phyloP scores from a whole-genome alignment of 2,329 filamentous ascomycete species.

The Phyllosticta ampelicida region DNA sequence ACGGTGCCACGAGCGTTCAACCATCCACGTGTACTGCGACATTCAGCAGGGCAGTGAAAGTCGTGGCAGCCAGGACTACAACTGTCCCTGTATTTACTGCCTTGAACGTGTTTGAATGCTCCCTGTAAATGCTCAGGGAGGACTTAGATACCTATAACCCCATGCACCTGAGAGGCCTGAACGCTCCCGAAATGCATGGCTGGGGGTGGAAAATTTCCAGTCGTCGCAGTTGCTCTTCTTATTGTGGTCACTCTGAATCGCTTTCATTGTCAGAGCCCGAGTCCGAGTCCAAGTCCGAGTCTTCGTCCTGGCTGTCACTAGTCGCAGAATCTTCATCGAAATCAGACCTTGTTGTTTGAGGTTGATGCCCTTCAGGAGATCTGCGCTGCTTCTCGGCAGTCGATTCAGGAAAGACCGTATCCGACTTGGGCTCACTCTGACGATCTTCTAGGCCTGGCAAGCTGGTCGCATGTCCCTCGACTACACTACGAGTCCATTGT shows the following conservation, averaged over 20 bases:
- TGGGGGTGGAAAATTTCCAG: too few relatives aligned
- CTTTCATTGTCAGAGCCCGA: background rate
- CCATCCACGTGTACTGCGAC: too few relatives aligned
- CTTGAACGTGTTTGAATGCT: too few relatives aligned
- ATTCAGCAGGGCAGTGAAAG: too few relatives aligned
- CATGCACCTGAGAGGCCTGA: too few relatives aligned
- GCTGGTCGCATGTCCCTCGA: background rate
- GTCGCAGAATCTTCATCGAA: background rate
- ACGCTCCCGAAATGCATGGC: too few relatives aligned
- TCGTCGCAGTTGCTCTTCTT: background rate
- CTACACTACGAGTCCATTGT: conserved; percentile 4
- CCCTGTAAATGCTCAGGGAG: too few relatives aligned
- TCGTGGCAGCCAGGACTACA: too few relatives aligned
- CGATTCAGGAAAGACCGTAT: background rate
- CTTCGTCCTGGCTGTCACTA: background rate
- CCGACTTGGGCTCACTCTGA: background rate
- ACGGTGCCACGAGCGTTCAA: too few relatives aligned
- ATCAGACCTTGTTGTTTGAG: background rate
- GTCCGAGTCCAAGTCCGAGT: background rate
- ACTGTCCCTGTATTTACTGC: too few relatives aligned
- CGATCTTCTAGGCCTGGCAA: background rate
- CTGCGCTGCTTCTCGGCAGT: background rate
- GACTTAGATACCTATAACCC: too few relatives aligned
- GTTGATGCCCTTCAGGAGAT: background rate
- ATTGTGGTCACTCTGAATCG: background rate